Base-by-base conservation (phyloP, 1,284 basidiomycete species). In the Testicularia cyperi region DNA sequence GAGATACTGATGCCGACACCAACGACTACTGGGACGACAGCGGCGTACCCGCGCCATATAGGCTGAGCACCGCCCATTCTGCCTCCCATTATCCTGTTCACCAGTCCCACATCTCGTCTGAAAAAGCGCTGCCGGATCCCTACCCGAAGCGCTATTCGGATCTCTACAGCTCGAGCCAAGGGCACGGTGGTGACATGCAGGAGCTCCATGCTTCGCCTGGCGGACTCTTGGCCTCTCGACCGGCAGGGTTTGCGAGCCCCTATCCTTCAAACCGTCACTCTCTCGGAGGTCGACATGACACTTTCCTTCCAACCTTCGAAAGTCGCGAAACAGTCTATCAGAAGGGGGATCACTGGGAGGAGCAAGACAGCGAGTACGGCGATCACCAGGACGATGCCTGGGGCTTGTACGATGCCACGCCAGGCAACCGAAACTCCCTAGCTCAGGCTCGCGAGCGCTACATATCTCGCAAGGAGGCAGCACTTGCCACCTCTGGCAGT, bases 391-490 rank as follows among this genome's bases (percentile, higher is more conserved):
- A 35, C 4, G 56, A 65, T 12, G 62, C 52, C 2, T 61, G 56
- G 57, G 48, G 45, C 4, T 28, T 61, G 7, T 34, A 44, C 26
- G 51, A 62, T 10, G 7, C 13, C 15, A 19, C 18, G 19, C 10
- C 18, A 4, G 44, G 38, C 1, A 40, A 38, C 5, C 30, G 45
- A 2, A 29, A 38, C 13, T 61, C 56, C 10, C 33, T 61, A 2
- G 45, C 56, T 1, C 56, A 48, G 5, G 45, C 61, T 3, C 45
- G 67, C 2, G 68, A 70, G 1, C 62, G 68, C 4, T 70, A 64
- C 40, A 48, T 70, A 10, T 29, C 38, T 2, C 53, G 68, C 15
- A 67, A 56, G 26, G 38, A 55, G n/a, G 62, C 56, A 1, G 44
- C 45, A 2, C 23, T 49, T 1, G 48, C 39, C n/a, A 44, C 41